Conservation (phyloP, 2,329 filamentous ascomycete genomes). For the Leptographium wingfieldii region DNA sequence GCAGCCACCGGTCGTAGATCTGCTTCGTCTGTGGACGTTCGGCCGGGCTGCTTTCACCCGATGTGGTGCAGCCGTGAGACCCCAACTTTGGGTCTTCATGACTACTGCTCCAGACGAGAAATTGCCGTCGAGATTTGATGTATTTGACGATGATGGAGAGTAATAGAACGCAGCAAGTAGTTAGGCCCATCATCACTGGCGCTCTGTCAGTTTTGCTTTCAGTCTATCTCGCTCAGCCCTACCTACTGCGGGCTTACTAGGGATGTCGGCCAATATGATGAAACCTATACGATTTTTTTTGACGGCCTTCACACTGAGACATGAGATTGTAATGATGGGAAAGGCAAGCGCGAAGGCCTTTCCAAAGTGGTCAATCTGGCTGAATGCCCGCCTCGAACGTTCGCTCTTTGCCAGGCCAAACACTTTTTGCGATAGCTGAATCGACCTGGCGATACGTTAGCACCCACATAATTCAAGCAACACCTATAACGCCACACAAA, state of each 20-base stretch:
- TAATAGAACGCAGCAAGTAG: neutral
- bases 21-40: neutral
- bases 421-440: neutral
- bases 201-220: neutral
- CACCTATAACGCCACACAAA: neutral
- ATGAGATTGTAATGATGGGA: neutral
- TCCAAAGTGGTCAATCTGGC: neutral
- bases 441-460: neutral
- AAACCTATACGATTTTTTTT: neutral
- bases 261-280: neutral
- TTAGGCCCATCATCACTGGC: neutral
- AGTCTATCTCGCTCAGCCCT: too few species aligned
- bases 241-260: neutral
- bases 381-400: neutral
- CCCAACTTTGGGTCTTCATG: neutral
- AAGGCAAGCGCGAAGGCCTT: neutral
- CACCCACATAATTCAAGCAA: neutral
- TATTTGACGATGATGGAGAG: neutral
- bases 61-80: neutral
- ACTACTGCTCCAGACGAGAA: neutral
- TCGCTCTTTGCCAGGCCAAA: neutral
- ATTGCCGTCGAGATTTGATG: neutral
- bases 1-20: neutral
- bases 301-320: neutral
- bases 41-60: neutral